phyloP scores from a whole-genome alignment of 2,329 filamentous ascomycete genomes.

The Pseudofabraea citricarpa region DNA sequence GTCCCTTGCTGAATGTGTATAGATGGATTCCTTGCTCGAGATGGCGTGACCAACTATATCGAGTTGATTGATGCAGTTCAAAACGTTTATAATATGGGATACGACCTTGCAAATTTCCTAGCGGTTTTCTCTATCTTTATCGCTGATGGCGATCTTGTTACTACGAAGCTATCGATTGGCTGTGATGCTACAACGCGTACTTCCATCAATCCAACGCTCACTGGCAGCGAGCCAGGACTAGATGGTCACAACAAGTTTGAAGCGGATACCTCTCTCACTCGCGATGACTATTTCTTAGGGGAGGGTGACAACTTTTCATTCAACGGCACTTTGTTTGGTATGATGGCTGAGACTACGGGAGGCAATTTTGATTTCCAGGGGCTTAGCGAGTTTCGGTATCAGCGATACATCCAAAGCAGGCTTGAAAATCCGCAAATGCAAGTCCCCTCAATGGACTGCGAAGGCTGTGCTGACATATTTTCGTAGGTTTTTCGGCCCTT shows the following conservation, averaged over 20 bases:
- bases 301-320: slow-evolving; percentile 18
- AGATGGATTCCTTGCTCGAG: slow-evolving; percentile 34
- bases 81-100: slow-evolving; percentile 20
- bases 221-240: slow-evolving; percentile 17
- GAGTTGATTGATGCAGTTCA: slow-evolving; percentile 23
- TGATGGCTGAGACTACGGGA: slow-evolving; percentile 21
- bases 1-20: too few species aligned
- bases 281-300: slow-evolving; percentile 20
- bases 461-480: too few species aligned
- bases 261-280: slow-evolving; percentile 16
- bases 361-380: slow-evolving; percentile 30
- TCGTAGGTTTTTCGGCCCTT: slow-evolving; percentile 20
- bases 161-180: slow-evolving; percentile 19
- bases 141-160: slow-evolving; percentile 18
- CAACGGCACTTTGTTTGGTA: slow-evolving; percentile 27
- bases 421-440: slow-evolving; percentile 16
- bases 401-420: slow-evolving; percentile 25
- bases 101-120: slow-evolving; percentile 15
- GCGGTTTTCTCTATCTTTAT: slow-evolving; percentile 16
- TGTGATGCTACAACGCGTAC: slow-evolving; percentile 26
- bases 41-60: slow-evolving; percentile 28
- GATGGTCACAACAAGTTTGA: slow-evolving; percentile 21
- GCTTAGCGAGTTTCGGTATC: slow-evolving; percentile 22
- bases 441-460: too few species aligned
- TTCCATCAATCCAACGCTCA: slow-evolving; percentile 13